Evolutionary conservation across 352 stramenopile species (phyloP).

Genomic region (Phytophthora boehmeriae): DNA sequence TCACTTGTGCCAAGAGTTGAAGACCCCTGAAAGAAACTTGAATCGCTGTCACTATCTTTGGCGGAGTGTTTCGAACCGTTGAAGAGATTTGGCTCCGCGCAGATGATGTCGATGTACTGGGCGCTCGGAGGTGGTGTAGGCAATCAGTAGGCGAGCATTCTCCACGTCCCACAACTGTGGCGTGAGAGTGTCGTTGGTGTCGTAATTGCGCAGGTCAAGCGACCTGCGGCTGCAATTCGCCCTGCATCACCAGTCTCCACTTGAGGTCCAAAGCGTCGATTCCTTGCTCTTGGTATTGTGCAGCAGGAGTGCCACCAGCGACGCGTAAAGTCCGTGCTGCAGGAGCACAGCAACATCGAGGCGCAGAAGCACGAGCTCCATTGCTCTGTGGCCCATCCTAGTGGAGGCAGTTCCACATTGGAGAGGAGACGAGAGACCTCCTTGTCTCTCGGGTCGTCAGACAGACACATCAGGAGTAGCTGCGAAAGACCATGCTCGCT

Average conservation of each 20-base stretch:
- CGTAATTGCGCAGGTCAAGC: constrained; percentile 61
- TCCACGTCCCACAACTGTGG: constrained; percentile 74
- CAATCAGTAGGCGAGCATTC: constrained; percentile 62
- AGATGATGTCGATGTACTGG: constrained; percentile 25
- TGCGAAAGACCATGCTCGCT: no score
- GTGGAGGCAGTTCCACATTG: constrained; percentile 15
- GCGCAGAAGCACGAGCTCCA: constrained; percentile 70
- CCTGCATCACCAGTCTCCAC: constrained; percentile 52
- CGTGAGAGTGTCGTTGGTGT: constrained; percentile 55
- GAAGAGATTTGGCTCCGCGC: no score
- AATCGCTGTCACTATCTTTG: no score
- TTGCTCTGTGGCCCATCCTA: constrained; percentile 21
- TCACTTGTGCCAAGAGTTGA: no score
- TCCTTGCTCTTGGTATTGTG: constrained; percentile 3
- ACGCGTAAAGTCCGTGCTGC: constrained; percentile 43
- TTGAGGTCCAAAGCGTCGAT: constrained; percentile 59
- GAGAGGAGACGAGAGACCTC: constrained; percentile 39
- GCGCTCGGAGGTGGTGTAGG: constrained; percentile 52
- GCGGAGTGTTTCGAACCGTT: no score
- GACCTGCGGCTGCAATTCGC: constrained; percentile 54
- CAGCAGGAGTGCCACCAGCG: constrained; percentile 48
- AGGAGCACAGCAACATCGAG: constrained; percentile 55
- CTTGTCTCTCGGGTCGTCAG: constrained; percentile 46
- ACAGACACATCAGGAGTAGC: constrained; percentile 67
- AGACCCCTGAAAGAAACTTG: no score